These are phyloP conservation scores for Reutealis trisperma DNA, from an alignment of 345 rosid species.

Conservation along the genomic window DNA sequence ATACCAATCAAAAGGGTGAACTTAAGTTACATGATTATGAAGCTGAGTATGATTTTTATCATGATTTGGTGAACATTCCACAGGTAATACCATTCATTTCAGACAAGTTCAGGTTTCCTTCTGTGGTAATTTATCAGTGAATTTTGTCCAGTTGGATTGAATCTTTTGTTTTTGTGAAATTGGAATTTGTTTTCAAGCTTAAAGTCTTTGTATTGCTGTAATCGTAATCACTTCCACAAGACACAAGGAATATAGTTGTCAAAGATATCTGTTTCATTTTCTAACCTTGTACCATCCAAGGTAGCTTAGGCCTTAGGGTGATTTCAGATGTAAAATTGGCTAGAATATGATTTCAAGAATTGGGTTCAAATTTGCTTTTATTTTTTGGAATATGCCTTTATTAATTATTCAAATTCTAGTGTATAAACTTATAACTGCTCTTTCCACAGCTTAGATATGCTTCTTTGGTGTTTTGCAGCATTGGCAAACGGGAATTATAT, in stretches of 20 bases:
- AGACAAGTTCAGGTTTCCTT: constrained; percentile 60
- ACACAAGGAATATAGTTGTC: not conserved
- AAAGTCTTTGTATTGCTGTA: constrained; percentile 23
- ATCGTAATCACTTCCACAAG: constrained; percentile 10
- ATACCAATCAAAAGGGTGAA: constrained; percentile 87
- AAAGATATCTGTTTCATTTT: constrained; percentile 14
- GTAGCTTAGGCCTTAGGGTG: constrained; percentile 21
- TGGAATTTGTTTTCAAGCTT: constrained; percentile 8
- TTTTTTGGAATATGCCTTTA: not conserved
- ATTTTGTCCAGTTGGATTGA: not conserved
- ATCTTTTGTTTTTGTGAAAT: not conserved
- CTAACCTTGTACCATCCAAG: constrained; percentile 30
- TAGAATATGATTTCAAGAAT: constrained; percentile 1
- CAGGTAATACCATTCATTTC: constrained; percentile 71
- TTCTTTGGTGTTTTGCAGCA: not conserved
- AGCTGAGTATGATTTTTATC: constrained; percentile 76
- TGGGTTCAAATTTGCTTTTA: not conserved
- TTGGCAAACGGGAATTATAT: not conserved
- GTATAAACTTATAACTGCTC: not conserved
- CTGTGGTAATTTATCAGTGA: constrained; percentile 62
- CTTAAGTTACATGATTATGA: constrained; percentile 77
- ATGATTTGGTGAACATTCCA: constrained; percentile 55
- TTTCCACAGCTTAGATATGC: not conserved
- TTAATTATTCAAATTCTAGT: not conserved
- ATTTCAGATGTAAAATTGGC: constrained; percentile 18